Evolutionary conservation across 2,329 filamentous ascomycete species (phyloP).

Genomic region (Aspergillus pseudoglaucus): DNA sequence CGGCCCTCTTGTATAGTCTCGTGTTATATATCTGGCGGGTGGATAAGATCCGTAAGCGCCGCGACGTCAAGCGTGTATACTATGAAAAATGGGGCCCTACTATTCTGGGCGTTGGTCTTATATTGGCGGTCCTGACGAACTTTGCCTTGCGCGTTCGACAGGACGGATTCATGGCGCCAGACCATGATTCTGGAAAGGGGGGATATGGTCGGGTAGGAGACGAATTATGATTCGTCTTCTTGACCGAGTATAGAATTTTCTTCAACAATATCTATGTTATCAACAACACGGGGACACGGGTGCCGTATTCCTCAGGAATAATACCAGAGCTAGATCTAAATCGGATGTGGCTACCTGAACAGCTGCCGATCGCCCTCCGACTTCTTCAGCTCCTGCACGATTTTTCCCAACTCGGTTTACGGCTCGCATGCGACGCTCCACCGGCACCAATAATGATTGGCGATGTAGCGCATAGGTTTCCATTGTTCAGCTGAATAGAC

Average conservation of each 20-base stretch:
- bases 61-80: constrained; percentile 68
- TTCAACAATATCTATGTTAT: no score
- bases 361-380: no score
- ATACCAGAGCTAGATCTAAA: no score
- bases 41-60: constrained; percentile 71
- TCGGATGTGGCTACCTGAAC: no score
- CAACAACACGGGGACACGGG: no score
- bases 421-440: no score
- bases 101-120: constrained; percentile 64
- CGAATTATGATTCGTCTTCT: background rate
- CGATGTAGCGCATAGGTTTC: no score
- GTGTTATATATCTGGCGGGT: constrained; percentile 84
- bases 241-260: background rate
- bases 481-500: no score
- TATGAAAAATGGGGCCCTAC: constrained; percentile 86
- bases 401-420: no score
- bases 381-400: no score
- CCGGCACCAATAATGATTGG: no score
- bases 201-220: background rate
- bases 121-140: constrained; percentile 69
- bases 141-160: constrained; percentile 71
- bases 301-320: no score
- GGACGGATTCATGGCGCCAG: constrained; percentile 20
- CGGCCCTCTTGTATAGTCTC: constrained; percentile 76
- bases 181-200: constrained; percentile 2